A percentile compares a stretch with the other conserved stretches of the same genome.
Conservation (phyloP, 768 basidiomycete genomes). For the Naganishia onofrii region DNA sequence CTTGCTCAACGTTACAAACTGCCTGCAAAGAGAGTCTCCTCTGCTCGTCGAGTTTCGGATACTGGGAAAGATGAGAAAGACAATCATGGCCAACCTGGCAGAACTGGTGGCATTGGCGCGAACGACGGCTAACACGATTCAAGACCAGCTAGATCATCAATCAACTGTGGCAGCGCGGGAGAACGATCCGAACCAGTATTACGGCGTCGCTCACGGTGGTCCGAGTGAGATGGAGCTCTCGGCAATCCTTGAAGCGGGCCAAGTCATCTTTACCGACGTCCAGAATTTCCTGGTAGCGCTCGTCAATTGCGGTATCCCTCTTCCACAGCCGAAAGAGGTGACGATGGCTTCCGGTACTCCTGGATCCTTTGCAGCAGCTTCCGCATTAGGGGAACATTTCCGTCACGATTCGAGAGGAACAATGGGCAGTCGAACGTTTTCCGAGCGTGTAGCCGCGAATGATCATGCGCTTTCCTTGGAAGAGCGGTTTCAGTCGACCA, state of each 20-base stretch:
- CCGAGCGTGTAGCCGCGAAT: background rate
- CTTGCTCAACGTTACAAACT: slow-evolving; percentile 77
- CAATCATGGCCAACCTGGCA: slow-evolving; percentile 75
- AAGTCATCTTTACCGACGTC: slow-evolving; percentile 76
- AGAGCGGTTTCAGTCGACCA: slow-evolving; percentile 5
- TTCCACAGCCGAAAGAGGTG: slow-evolving; percentile 36
- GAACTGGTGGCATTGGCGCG: slow-evolving; percentile 60
- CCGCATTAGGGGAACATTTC: background rate
- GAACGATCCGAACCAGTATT: slow-evolving; percentile 55
- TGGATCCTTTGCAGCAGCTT: slow-evolving; percentile 4
- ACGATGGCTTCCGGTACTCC: background rate
- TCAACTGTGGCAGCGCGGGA: background rate
- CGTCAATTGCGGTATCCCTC: slow-evolving; percentile 49
- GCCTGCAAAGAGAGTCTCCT: slow-evolving; percentile 75
- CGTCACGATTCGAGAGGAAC: background rate
- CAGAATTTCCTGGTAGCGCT: slow-evolving; percentile 65
- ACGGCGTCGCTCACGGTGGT: slow-evolving; percentile 20
- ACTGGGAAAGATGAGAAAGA: slow-evolving; percentile 74
- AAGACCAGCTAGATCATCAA: slow-evolving; percentile 1
- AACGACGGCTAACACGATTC: slow-evolving; percentile 16
- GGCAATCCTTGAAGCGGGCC: slow-evolving; percentile 74
- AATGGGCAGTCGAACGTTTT: background rate
- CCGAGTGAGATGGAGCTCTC: slow-evolving; percentile 62
- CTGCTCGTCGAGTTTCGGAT: slow-evolving; percentile 65
- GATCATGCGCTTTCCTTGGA: background rate